Base-by-base conservation (phyloP, 139 green algal species). In the Chlamydomonas asymmetrica region DNA sequence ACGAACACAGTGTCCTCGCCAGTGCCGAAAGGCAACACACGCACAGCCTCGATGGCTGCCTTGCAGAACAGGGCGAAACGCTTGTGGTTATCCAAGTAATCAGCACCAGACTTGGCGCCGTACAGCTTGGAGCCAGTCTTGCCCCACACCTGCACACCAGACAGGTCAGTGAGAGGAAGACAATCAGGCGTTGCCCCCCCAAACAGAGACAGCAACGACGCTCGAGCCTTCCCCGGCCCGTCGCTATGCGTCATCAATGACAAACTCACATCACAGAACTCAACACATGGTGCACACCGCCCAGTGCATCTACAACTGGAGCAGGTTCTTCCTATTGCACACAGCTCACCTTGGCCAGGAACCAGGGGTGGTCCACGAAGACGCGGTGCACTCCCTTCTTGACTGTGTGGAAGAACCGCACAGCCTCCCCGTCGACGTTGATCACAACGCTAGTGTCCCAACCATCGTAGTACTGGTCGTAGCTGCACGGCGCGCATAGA, bases 41-140 rank as follows among this genome's bases (percentile, higher is more conserved):
- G 61, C 20, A 64, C 66, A 75, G 81, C 80, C 86, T 97, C 89
- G 13, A 98, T 89, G 35, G 93, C 93, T 7, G 94, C 92, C 80
- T 91, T 86, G 89, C 89, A 95, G 88, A 99, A 98, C 38, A 99
- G 80, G n/a, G 80, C 64, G 80, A 99, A 99, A 41, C 96, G 92
- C 85, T 92, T 90, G 85, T 95, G 93, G 88, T 99, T 99, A 88
- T 99, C 96, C 4, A 88, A 69, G 81, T 92, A 99, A 82, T 99
- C 96, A 22, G 88, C 84, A 22, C 96, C 96, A 6, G 90, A 93
- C 62, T 88, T 90, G 31, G 90, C 57, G 35, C 96, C 96, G 81
- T 99, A 99, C 60, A 99, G 90, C 90, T 98, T 98, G 88, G 81
- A 86, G 49, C 95, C 95, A 37, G 96, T 98, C 80, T 96, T 95